These are phyloP conservation scores for Penicillium fuscoglaucum DNA, from an alignment of 2,329 filamentous ascomycete genomes.

Conservation along the genomic window DNA sequence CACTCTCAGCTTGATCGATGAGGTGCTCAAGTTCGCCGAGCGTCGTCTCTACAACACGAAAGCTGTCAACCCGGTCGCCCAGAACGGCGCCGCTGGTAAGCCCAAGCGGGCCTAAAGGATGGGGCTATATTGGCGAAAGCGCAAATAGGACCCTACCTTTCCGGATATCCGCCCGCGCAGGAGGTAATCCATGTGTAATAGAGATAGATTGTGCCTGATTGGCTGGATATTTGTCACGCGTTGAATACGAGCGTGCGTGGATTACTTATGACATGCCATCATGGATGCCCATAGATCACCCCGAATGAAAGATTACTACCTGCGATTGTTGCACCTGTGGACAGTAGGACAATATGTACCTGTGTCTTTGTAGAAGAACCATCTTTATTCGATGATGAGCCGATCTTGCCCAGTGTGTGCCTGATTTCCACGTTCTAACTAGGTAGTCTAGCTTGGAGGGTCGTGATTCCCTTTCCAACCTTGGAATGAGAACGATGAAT, in stretches of 20 bases:
- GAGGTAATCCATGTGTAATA: constrained; percentile 2
- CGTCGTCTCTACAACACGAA: constrained; percentile 57
- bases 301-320: constrained; percentile 7
- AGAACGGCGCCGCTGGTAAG: constrained; percentile 37
- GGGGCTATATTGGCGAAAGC: constrained; percentile 7
- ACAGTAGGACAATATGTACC: not conserved
- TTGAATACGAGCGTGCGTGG: not conserved
- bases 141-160: not conserved
- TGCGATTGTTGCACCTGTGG: not conserved
- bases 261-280: constrained; percentile 2
- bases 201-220: constrained; percentile 8
- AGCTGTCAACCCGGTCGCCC: constrained; percentile 17
- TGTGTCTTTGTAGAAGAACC: not conserved
- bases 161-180: not conserved
- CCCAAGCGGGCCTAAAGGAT: constrained; percentile 37
- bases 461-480: not conserved
- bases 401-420: not conserved
- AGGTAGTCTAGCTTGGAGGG: not conserved
- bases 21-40: constrained; percentile 77
- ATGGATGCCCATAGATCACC: constrained; percentile 11
- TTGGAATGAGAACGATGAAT: not conserved
- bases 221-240: not conserved
- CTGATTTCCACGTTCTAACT: not conserved
- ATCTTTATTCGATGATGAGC: not conserved
- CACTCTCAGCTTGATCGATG: constrained; percentile 69